Evolutionary conservation across 768 basidiomycete species (phyloP).

Genomic region (Mycena venus): DNA sequence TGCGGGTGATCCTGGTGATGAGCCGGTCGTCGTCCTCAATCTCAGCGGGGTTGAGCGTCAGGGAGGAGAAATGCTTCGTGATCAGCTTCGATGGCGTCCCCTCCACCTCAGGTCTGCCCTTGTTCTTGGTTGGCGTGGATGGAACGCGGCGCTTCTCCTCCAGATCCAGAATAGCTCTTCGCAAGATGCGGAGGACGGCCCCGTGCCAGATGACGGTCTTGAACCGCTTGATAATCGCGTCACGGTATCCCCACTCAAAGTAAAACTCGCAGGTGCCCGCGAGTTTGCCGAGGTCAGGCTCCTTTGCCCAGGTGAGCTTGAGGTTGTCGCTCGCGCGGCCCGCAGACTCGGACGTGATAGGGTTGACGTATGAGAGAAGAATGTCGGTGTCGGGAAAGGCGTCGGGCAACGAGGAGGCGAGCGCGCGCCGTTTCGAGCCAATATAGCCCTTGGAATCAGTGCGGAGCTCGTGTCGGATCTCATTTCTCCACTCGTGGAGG

Average conservation of each 20-base stretch:
- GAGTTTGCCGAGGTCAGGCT: constrained; percentile 78
- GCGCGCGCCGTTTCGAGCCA: constrained; percentile 71
- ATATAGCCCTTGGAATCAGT: constrained; percentile 77
- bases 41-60: constrained; percentile 53
- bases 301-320: constrained; percentile 61
- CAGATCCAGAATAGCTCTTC: constrained; percentile 69
- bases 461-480: constrained; percentile 72
- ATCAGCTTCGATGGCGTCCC: constrained; percentile 72
- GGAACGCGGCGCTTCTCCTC: constrained; percentile 51
- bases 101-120: constrained; percentile 36
- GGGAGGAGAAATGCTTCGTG: constrained; percentile 65
- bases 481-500: constrained; percentile 73
- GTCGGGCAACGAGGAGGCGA: constrained; percentile 74
- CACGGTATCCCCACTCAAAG: constrained; percentile 93
- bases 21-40: constrained; percentile 56
- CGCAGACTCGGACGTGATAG: constrained; percentile 78
- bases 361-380: constrained; percentile 82
- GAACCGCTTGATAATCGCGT: constrained; percentile 87
- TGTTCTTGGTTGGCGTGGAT: constrained; percentile 53
- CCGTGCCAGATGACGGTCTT: constrained; percentile 87
- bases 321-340: constrained; percentile 54
- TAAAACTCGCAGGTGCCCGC: constrained; percentile 87
- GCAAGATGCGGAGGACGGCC: constrained; percentile 76
- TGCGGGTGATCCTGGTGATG: constrained; percentile 75
- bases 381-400: constrained; percentile 82